A percentile compares a stretch with the other conserved stretches of the same genome.
Evolutionary conservation across 31 red algal genomes (phyloP).

Genomic region (Pterothamnion heteromorphum): DNA sequence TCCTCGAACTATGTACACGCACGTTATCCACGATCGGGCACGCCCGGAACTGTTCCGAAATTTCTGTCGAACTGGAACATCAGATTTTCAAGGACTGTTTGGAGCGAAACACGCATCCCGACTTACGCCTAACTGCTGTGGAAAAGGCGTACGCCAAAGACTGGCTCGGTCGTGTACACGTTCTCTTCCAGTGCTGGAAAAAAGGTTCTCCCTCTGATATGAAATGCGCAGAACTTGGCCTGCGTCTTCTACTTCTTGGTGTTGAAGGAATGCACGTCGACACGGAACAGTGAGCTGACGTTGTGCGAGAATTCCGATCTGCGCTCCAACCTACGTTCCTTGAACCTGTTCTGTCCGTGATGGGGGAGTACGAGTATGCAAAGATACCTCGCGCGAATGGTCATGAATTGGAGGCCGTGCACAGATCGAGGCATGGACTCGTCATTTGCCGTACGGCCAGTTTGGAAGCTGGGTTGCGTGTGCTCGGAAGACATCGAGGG

Average conservation of each 20-base stretch:
- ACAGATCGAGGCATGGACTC: not conserved
- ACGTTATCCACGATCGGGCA: not conserved
- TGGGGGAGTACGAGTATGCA: not conserved
- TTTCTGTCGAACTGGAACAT: not conserved
- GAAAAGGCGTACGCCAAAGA: not conserved
- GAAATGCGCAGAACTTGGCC: not conserved
- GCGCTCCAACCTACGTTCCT: not conserved
- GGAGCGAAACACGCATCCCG: not conserved
- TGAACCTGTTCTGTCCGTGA: not conserved
- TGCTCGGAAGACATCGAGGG: not conserved
- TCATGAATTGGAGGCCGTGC: not conserved
- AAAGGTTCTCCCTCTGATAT: not conserved
- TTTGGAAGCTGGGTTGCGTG: not conserved
- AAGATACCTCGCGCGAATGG: not conserved
- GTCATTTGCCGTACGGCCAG: not conserved
- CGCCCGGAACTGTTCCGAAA: not conserved
- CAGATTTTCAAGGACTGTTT: slow-evolving; percentile 6
- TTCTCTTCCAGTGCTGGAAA: not conserved
- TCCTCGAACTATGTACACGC: not conserved
- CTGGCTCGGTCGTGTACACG: not conserved
- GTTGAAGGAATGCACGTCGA: not conserved
- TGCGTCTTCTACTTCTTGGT: not conserved
- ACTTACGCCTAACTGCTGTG: not conserved
- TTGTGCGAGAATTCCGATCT: not conserved
- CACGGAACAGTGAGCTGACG: not conserved